Percentiles rank a stretch among this genome's conserved stretches.
Conservation (phyloP, 768 basidiomycete species). For the Pulveroboletus sp. region DNA sequence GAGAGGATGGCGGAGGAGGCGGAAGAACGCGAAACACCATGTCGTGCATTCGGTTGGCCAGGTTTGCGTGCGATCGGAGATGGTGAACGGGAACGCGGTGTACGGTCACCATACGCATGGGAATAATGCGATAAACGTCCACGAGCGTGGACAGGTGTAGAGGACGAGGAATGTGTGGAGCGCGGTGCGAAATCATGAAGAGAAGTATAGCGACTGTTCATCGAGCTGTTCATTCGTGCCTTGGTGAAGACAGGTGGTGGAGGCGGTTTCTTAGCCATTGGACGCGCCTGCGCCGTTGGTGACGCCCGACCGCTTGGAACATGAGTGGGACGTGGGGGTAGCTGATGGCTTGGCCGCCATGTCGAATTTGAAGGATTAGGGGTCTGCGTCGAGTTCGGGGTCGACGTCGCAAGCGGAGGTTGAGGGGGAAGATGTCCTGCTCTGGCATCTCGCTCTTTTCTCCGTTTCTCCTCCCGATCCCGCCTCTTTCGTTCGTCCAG, state of each 20-base stretch:
- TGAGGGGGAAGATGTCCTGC: constrained; percentile 12
- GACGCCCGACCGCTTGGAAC: constrained; percentile 24
- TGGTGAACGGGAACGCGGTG: constrained; percentile 33
- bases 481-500: constrained; percentile 47
- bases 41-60: constrained; percentile 28
- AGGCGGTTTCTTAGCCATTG: constrained; percentile 25
- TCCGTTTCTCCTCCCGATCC: constrained; percentile 46
- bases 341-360: constrained; percentile 25
- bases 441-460: constrained; percentile 32
- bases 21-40: constrained; percentile 17
- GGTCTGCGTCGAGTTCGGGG: constrained; percentile 27
- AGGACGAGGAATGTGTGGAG: constrained; percentile 31
- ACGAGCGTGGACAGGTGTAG: constrained; percentile 30
- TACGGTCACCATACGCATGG: constrained; percentile 15
- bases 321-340: constrained; percentile 27
- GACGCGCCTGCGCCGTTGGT: constrained; percentile 24
- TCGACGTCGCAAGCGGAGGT: constrained; percentile 18
- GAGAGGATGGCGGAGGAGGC: constrained; percentile 27
- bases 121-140: constrained; percentile 24
- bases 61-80: constrained; percentile 40
- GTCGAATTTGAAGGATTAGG: constrained; percentile 16
- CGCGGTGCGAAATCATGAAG: constrained; percentile 18
- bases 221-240: constrained; percentile 24
- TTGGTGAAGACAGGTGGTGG: constrained; percentile 22
- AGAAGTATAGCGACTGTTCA: constrained; percentile 18